Percentiles rank a stretch among this genome's conserved stretches.
Conservation (phyloP, 805 yeast genomes). For the Debaryomyces prosopidis region DNA sequence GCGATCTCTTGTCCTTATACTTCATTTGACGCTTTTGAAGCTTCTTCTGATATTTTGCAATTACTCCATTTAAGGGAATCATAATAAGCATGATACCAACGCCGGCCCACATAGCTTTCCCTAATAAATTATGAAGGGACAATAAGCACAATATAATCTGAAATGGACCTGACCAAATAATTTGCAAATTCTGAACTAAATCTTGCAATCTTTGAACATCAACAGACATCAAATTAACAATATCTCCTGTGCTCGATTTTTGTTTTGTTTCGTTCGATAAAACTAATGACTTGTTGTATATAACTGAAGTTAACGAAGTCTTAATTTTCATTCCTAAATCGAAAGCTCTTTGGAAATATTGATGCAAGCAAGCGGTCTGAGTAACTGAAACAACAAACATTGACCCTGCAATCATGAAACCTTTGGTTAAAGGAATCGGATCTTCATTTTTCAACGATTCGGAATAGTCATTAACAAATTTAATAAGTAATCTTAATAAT, state of each 20-base stretch:
- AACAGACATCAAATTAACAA: constrained; percentile 92
- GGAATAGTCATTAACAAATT: constrained; percentile 38
- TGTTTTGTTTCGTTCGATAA: constrained; percentile 72
- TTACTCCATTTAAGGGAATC: constrained; percentile 74
- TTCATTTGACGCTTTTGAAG: constrained; percentile 87
- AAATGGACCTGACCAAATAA: constrained; percentile 92
- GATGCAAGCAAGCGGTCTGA: constrained; percentile 78
- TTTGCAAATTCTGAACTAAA: constrained; percentile 71
- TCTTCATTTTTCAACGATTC: constrained; percentile 34
- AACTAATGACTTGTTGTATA: constrained; percentile 67
- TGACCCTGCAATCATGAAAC: constrained; percentile 69
- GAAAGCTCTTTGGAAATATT: constrained; percentile 72
- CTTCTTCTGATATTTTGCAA: constrained; percentile 66
- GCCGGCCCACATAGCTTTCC: constrained; percentile 96
- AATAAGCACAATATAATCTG: constrained; percentile 76
- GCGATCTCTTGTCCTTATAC: constrained; percentile 87
- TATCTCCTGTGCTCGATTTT: constrained; percentile 82
- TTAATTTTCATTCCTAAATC: constrained; percentile 77
- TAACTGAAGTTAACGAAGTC: constrained; percentile 64
- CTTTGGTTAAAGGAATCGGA: constrained; percentile 65
- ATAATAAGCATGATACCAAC: constrained; percentile 73
- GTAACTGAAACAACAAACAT: constrained; percentile 77
- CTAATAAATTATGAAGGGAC: constrained; percentile 71
- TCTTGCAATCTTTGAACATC: constrained; percentile 90
- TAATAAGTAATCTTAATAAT: constrained; percentile 27